Evolutionary conservation across 2,329 filamentous ascomycete genomes (phyloP).

Genomic region (Penicillium thymicola): DNA sequence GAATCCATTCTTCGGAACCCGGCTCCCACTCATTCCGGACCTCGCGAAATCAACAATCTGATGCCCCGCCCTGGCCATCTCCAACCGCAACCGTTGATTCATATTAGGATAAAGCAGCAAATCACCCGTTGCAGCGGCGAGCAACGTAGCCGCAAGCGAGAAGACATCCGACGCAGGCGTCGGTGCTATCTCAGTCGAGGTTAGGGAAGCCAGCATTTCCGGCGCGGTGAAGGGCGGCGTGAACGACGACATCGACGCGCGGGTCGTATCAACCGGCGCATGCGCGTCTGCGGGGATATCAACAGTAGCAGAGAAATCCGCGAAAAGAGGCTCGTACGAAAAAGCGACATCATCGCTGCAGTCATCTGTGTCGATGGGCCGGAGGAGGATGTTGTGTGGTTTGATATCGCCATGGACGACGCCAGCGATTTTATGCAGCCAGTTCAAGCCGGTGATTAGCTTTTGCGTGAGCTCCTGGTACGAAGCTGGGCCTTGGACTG

Average conservation of each 20-base stretch:
- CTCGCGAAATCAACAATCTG: constrained; percentile 42
- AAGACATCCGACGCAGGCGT: constrained; percentile 46
- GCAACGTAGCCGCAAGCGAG: constrained; percentile 45
- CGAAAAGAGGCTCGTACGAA: constrained; percentile 41
- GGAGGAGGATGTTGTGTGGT: constrained; percentile 45
- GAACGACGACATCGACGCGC: constrained; percentile 37
- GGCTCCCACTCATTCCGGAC: constrained; percentile 35
- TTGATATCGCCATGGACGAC: constrained; percentile 51
- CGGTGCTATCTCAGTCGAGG: constrained; percentile 32
- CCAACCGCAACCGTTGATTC: constrained; percentile 40
- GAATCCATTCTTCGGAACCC: constrained; percentile 40
- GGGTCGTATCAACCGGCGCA: constrained; percentile 12
- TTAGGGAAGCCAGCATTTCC: constrained; percentile 41
- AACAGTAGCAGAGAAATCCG: constrained; percentile 46
- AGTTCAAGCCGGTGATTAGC: constrained; percentile 42
- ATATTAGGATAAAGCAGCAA: constrained; percentile 42
- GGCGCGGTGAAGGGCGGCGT: constrained; percentile 47
- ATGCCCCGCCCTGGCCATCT: constrained; percentile 46
- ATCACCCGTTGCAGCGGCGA: constrained; percentile 46
- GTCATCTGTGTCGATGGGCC: constrained; percentile 15
- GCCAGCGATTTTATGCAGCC: constrained; percentile 41
- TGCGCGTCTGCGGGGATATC: constrained; percentile 13
- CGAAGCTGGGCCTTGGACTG: constrained; percentile 38
- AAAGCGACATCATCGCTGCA: constrained; percentile 22
- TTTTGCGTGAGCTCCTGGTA: constrained; percentile 43